Percentiles rank a stretch among this genome's conserved stretches.
These are phyloP conservation scores for Orbilia oligospora DNA, from an alignment of 2,329 filamentous ascomycete genomes.

Conservation along the genomic window DNA sequence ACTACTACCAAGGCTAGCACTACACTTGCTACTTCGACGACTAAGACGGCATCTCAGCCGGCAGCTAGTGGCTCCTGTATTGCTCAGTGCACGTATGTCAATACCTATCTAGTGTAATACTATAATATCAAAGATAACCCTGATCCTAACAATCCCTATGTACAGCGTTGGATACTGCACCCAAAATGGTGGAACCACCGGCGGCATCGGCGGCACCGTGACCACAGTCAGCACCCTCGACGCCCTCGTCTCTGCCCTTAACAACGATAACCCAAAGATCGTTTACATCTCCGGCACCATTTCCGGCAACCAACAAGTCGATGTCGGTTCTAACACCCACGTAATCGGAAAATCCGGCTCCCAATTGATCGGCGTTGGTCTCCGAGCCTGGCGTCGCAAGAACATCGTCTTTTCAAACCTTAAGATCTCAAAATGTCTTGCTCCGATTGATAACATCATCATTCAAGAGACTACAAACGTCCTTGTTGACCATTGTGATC, in stretches of 20 bases:
- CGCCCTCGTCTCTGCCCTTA: slow-evolving; percentile 69
- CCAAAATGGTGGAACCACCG: slow-evolving; percentile 66
- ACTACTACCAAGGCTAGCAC: slow-evolving; percentile 34
- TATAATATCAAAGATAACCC: neutral
- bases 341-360: slow-evolving; percentile 68
- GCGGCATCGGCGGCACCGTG: slow-evolving; percentile 69
- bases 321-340: slow-evolving; percentile 71
- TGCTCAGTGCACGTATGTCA: slow-evolving; percentile 18
- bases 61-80: slow-evolving; percentile 15
- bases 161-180: slow-evolving; percentile 60
- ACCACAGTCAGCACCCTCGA: slow-evolving; percentile 69
- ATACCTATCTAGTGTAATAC: neutral
- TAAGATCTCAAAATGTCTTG: slow-evolving; percentile 73
- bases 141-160: neutral
- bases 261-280: slow-evolving; percentile 65
- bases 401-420: slow-evolving; percentile 78
- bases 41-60: slow-evolving; percentile 26
- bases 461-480: slow-evolving; percentile 74
- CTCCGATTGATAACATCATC: slow-evolving; percentile 73
- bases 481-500: slow-evolving; percentile 78
- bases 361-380: slow-evolving; percentile 69
- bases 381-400: slow-evolving; percentile 71
- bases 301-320: slow-evolving; percentile 67
- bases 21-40: slow-evolving; percentile 39
- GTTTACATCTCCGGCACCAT: slow-evolving; percentile 70